Percentiles rank a stretch among this genome's conserved stretches.
These are phyloP conservation scores for Neurospora sp. DNA, from an alignment of 495 filamentous ascomycete species.

Conservation along the genomic window DNA sequence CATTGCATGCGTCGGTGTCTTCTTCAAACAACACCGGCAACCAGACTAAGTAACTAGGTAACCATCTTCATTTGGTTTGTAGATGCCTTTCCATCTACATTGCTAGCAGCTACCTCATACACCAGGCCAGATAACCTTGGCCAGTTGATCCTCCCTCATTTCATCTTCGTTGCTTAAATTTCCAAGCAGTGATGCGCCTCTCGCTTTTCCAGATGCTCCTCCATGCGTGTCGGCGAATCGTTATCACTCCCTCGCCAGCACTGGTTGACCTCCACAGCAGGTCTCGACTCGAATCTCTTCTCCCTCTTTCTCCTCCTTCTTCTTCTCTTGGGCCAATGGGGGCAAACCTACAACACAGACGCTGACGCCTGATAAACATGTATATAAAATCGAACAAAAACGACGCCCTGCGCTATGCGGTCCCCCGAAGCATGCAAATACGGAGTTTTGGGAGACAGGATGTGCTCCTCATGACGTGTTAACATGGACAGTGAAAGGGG, in stretches of 20 bases:
- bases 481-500: slow-evolving; percentile 3
- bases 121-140: background rate
- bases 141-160: background rate
- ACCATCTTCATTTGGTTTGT: background rate
- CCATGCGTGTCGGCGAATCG: background rate
- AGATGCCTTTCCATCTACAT: background rate
- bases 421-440: slow-evolving; percentile 11
- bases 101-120: background rate
- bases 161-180: background rate
- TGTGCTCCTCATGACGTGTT: background rate
- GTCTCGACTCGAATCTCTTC: background rate
- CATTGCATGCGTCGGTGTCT: background rate
- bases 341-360: background rate
- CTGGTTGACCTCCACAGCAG: background rate
- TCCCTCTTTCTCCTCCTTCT: background rate
- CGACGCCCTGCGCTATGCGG: slow-evolving; percentile 24
- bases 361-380: background rate
- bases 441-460: background rate
- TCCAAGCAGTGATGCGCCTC: background rate
- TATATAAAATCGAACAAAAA: slow-evolving; percentile 7
- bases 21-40: background rate
- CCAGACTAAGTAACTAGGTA: background rate
- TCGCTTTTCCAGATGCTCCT: background rate
- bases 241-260: background rate
- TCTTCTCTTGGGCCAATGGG: background rate